Evolutionary conservation across 345 rosid species (phyloP), one percentile per base, ranked within the genome.

Genomic region (Conringia planisiliqua): DNA sequence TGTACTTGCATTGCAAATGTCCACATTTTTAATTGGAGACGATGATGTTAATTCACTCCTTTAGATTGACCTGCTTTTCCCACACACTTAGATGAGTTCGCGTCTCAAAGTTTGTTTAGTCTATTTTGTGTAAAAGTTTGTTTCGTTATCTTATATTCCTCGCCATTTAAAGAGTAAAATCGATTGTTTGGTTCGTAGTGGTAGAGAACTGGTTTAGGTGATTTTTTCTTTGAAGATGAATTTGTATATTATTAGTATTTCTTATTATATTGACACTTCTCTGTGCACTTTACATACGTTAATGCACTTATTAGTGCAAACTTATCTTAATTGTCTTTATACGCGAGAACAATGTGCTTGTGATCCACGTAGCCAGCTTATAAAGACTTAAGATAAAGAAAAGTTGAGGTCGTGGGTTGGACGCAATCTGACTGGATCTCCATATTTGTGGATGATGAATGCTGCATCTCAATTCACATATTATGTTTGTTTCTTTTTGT

Each of bases 401-500:
- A 65, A 24, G 65, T 55, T n/a, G 64, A 18, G 62, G 42, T 62
- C 35, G 76, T 62, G 71, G 47, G 7, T 72, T 40, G 63, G 47
- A 32, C 55, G 56, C 29, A 63, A 72, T 73, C 56, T 73, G 66
- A 73, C 72, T 66, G 42, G 66, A 65, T 73, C 77, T 73, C 77
- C 77, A 73, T 44, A 47, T 43, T 54, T 64, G 35, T 65, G 7
- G 43, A 18, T 32, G 42, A 65, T 65, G 70, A 7, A 30, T 65
- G 44, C 30, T 65, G 17, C 54, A 18, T 39, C 38, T 1, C 24
- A 22, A 18, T 64, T 22, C 20, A 44, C 55, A 43, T 22, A 13
- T 73, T 33, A 29, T 20, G 62, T 50, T 62, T 50, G 59, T 14
- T 24, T 24, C 57, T 51, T 29, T 11, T 24, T 39, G 43, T 39